These are phyloP conservation scores for Balansia obtecta DNA, from an alignment of 2,329 filamentous ascomycete genomes.

Conservation along the genomic window DNA sequence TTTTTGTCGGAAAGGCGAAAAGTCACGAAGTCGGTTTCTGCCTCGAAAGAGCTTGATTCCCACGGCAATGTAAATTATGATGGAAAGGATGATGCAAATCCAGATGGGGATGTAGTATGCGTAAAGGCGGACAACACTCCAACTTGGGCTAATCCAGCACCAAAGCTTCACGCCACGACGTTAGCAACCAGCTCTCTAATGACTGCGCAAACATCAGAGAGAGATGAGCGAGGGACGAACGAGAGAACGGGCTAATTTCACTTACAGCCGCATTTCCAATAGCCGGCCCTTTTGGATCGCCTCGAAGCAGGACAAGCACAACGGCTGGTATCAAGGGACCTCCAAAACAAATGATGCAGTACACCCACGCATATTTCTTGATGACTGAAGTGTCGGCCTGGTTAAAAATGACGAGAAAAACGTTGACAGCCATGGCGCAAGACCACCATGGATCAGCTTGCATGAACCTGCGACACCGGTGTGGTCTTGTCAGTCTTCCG, in stretches of 20 bases:
- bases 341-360: slow-evolving; percentile 57
- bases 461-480: slow-evolving; percentile 48
- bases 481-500: background rate
- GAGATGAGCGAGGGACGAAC: background rate
- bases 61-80: slow-evolving; percentile 42
- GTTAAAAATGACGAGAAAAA: slow-evolving; percentile 55
- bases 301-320: slow-evolving; percentile 46
- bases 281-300: slow-evolving; percentile 24
- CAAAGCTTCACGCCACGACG: slow-evolving; percentile 30
- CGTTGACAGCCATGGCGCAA: slow-evolving; percentile 71
- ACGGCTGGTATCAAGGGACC: slow-evolving; percentile 55
- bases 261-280: slow-evolving; percentile 46
- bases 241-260: background rate
- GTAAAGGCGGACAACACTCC: slow-evolving; percentile 43
- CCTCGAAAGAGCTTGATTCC: slow-evolving; percentile 47
- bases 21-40: slow-evolving; percentile 40
- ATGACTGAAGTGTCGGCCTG: slow-evolving; percentile 50
- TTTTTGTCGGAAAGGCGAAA: slow-evolving; percentile 18
- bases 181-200: background rate
- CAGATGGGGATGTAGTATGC: slow-evolving; percentile 50
- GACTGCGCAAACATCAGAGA: background rate
- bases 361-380: slow-evolving; percentile 56
- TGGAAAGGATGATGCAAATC: slow-evolving; percentile 42
- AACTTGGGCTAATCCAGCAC: slow-evolving; percentile 46
- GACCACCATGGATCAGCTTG: slow-evolving; percentile 66